These are phyloP conservation scores for Colletotrichum lupini DNA, from an alignment of 2,329 filamentous ascomycete genomes.

Conservation along the genomic window DNA sequence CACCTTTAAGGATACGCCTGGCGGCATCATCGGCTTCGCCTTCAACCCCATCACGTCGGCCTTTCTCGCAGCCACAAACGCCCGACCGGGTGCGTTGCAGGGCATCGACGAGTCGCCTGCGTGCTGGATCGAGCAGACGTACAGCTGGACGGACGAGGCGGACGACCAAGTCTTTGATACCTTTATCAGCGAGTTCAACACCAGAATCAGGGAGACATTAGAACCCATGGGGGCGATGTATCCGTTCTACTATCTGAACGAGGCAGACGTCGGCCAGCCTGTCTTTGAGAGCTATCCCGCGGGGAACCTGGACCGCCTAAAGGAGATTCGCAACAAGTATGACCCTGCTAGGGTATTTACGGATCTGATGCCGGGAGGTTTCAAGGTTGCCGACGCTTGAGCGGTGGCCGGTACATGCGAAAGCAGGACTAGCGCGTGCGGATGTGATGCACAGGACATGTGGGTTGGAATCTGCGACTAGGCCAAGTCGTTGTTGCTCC, in stretches of 20 bases:
- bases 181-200: background rate
- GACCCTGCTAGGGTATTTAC: background rate
- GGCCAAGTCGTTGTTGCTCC: too few relatives aligned
- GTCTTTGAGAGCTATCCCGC: slow-evolving; percentile 8
- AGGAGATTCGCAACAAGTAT: background rate
- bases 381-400: background rate
- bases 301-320: slow-evolving; percentile 1
- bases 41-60: slow-evolving; percentile 10
- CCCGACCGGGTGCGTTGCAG: background rate
- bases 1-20: background rate
- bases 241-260: slow-evolving; percentile 15
- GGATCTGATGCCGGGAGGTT: background rate
- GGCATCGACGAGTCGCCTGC: slow-evolving; percentile 1
- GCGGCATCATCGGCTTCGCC: background rate
- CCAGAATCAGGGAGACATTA: background rate
- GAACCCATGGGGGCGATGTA: background rate
- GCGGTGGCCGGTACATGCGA: background rate
- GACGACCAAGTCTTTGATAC: background rate
- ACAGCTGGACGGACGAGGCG: slow-evolving; percentile 3
- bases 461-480: background rate
- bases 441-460: background rate
- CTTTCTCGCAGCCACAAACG: background rate
- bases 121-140: background rate
- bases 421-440: background rate
- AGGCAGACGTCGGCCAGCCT: slow-evolving; percentile 7